phyloP scores from a whole-genome alignment of 2,329 filamentous ascomycete species.

The Didymella segeticola region DNA sequence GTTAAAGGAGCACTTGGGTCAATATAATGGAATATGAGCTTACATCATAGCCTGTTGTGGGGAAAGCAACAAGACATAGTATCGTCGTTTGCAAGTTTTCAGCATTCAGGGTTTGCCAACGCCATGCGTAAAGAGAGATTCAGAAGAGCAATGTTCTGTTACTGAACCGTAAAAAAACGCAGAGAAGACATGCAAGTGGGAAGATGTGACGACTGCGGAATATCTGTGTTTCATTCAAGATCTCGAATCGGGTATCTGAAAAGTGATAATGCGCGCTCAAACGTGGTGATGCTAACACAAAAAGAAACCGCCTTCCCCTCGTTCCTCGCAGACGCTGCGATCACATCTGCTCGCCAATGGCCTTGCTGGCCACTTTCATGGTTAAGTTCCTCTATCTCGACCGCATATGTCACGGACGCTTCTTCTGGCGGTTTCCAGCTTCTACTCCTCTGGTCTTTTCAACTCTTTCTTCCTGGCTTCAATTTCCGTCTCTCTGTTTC shows the following conservation, averaged over 20 bases:
- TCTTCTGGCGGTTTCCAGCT: background rate
- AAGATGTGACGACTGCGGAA: background rate
- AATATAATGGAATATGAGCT: too few relatives aligned
- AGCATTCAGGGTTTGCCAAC: too few relatives aligned
- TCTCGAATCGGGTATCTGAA: slow-evolving; percentile 15
- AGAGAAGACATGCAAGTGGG: background rate
- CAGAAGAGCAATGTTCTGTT: too few relatives aligned
- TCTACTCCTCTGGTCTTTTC: background rate
- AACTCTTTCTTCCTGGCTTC: background rate
- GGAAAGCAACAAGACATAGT: too few relatives aligned
- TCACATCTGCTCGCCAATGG: background rate
- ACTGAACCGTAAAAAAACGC: too few relatives aligned
- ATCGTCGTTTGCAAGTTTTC: too few relatives aligned
- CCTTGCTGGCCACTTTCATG: background rate
- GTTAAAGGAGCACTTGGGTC: too few relatives aligned
- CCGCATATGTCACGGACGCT: background rate
- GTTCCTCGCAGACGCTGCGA: background rate
- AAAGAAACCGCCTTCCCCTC: background rate
- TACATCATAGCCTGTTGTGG: too few relatives aligned
- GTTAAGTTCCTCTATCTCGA: background rate
- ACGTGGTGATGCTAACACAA: slow-evolving; percentile 12
- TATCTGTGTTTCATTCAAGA: slow-evolving; percentile 15
- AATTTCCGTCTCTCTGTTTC: background rate
- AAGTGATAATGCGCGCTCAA: slow-evolving; percentile 15
- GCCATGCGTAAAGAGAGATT: too few relatives aligned